phyloP scores from a whole-genome alignment of 2,329 filamentous ascomycete genomes.

The Penicillium sp. region DNA sequence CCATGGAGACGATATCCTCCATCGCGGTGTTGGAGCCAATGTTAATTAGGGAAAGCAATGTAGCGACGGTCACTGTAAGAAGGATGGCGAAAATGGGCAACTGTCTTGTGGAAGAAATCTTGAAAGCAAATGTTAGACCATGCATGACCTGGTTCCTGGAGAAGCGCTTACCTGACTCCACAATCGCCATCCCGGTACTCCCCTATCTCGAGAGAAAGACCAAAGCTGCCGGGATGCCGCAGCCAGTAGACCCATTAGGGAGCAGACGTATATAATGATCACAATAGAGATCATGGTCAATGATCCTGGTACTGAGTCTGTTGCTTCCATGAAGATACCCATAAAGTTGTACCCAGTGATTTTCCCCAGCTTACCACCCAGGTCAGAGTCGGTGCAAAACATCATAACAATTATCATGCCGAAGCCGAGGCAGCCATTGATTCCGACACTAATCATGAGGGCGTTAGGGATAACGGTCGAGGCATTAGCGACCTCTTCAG shows the following conservation, averaged over 20 bases:
- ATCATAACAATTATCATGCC: constrained; percentile 35
- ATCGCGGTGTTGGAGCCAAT: constrained; percentile 50
- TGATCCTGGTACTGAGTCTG: constrained; percentile 20
- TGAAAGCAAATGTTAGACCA: background rate
- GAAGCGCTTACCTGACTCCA: constrained; percentile 22
- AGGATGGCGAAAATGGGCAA: constrained; percentile 27
- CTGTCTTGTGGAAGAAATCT: constrained; percentile 6
- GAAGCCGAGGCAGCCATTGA: constrained; percentile 36
- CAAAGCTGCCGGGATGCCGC: constrained; percentile 34
- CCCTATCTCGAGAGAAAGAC: constrained; percentile 39
- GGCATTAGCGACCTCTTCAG: constrained; percentile 40
- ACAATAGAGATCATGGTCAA: constrained; percentile 25
- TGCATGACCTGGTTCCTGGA: background rate
- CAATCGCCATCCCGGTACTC: constrained; percentile 29
- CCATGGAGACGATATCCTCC: constrained; percentile 50
- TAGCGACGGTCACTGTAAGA: constrained; percentile 24
- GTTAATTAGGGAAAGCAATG: constrained; percentile 49
- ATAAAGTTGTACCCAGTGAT: constrained; percentile 33
- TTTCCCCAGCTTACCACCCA: constrained; percentile 22
- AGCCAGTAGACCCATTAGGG: constrained; percentile 31
- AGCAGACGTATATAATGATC: constrained; percentile 26
- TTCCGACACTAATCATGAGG: constrained; percentile 33
- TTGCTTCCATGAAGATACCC: constrained; percentile 30
- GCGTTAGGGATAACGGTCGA: constrained; percentile 32
- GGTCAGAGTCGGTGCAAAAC: constrained; percentile 33